A percentile compares a stretch with the other conserved stretches of the same genome.
Conservation (phyloP, 1,284 basidiomycete species). For the Melampsora americana region DNA sequence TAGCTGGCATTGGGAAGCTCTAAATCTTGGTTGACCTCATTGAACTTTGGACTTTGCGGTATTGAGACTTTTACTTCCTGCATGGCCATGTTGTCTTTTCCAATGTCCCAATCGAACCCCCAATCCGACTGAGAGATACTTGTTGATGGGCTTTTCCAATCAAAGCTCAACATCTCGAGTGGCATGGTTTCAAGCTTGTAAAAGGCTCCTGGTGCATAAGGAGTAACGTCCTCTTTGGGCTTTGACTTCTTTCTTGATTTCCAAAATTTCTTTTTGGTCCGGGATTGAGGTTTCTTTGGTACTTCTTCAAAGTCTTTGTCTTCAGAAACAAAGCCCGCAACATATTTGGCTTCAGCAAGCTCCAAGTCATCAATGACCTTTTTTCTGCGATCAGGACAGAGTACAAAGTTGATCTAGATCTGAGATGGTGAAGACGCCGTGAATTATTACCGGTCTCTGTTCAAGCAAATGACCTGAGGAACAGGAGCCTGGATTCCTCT, state of each 20-base stretch:
- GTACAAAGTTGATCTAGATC: conserved; percentile 6
- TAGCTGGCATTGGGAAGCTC: conserved; percentile 23
- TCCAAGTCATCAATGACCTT: conserved; percentile 23
- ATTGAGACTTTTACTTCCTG: neutral
- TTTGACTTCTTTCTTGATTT: conserved; percentile 7
- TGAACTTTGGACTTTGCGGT: conserved; percentile 3
- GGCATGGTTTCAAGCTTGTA: conserved; percentile 25
- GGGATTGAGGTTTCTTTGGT: neutral
- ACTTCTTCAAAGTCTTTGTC: neutral
- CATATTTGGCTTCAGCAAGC: conserved; percentile 27
- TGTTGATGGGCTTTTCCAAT: conserved; percentile 11
- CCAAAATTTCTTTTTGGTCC: conserved; percentile 6
- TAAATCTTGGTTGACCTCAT: conserved; percentile 15
- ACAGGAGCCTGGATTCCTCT: neutral
- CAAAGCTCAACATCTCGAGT: neutral
- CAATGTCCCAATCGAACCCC: neutral
- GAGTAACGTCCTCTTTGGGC: conserved; percentile 16
- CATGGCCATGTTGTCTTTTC: neutral
- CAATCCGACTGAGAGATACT: neutral
- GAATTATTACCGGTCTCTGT: conserved; percentile 28
- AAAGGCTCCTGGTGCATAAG: conserved; percentile 21
- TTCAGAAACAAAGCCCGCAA: conserved; percentile 17
- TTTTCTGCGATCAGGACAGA: conserved; percentile 17
- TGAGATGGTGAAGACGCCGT: conserved; percentile 31
- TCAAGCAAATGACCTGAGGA: conserved; percentile 1